phyloP scores from a whole-genome alignment of 257 asterid genomes.

The Henckelia pumila region DNA sequence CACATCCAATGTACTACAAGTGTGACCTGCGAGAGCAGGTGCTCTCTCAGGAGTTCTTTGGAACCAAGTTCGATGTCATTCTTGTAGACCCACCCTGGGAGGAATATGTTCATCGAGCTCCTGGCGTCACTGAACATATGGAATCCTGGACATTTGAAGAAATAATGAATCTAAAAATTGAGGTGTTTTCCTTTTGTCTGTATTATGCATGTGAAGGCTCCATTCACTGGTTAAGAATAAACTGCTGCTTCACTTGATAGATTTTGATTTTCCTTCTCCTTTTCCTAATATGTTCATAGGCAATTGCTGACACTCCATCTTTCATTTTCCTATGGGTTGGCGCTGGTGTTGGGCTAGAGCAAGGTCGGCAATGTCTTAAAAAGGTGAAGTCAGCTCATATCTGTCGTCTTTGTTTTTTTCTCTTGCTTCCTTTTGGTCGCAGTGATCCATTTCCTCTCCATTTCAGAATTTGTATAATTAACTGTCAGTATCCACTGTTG shows the following conservation, averaged over 20 bases:
- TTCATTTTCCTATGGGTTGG: slow-evolving; percentile 99
- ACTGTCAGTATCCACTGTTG: slow-evolving; percentile 15
- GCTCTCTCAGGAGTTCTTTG: slow-evolving; percentile 88
- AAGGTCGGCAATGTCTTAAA: slow-evolving; percentile 97
- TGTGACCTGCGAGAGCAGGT: slow-evolving; percentile 78
- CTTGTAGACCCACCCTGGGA: slow-evolving; percentile 99
- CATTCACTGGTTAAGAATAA: slow-evolving; percentile 1
- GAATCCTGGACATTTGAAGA: slow-evolving; percentile 90
- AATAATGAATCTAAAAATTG: slow-evolving; percentile 95
- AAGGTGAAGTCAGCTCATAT: slow-evolving; percentile 48
- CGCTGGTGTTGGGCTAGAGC: slow-evolving; percentile 98
- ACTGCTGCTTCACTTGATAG: slow-evolving; percentile 24
- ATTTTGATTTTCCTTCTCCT: slow-evolving; percentile 7
- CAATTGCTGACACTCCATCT: slow-evolving; percentile 98
- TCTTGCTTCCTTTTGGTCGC: background rate
- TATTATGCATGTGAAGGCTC: slow-evolving; percentile 1
- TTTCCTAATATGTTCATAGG: slow-evolving; percentile 39
- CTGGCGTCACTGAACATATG: slow-evolving; percentile 97
- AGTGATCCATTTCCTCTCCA: slow-evolving; percentile 6
- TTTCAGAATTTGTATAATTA: background rate
- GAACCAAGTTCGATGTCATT: slow-evolving; percentile 97
- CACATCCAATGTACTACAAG: slow-evolving; percentile 87
- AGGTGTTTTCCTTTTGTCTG: slow-evolving; percentile 46
- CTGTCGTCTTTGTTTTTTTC: background rate
- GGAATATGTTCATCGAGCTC: slow-evolving; percentile 98